These are phyloP conservation scores for Trichoderma parareesei DNA, from an alignment of 495 filamentous ascomycete genomes.

Conservation along the genomic window DNA sequence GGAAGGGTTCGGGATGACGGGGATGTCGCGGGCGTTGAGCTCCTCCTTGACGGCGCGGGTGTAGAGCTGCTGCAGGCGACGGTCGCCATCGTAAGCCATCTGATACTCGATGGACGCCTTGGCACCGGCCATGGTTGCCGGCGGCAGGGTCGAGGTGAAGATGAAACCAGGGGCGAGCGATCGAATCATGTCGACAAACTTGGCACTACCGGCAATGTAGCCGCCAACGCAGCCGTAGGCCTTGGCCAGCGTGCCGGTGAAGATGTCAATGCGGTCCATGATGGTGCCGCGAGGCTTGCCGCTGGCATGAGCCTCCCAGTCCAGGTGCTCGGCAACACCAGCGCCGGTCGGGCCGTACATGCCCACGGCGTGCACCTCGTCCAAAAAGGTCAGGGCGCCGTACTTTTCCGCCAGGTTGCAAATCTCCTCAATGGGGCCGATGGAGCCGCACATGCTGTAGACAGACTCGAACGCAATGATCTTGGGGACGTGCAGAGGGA, in stretches of 20 bases:
- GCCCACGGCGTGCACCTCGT: conserved; percentile 96
- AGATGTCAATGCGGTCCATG: conserved; percentile 94
- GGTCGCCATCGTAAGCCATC: conserved; percentile 67
- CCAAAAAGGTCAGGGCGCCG: conserved; percentile 92
- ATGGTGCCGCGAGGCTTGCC: conserved; percentile 72
- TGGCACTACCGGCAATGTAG: conserved; percentile 86
- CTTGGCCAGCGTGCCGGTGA: conserved; percentile 94
- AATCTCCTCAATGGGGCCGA: conserved; percentile 91
- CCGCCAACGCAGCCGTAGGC: conserved; percentile 97
- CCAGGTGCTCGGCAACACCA: conserved; percentile 93
- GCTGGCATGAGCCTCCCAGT: conserved; percentile 69
- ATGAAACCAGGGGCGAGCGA: conserved; percentile 97
- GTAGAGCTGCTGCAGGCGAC: conserved; percentile 87
- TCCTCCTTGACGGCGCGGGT: conserved; percentile 84
- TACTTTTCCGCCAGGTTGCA: conserved; percentile 96
- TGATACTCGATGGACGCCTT: conserved; percentile 90
- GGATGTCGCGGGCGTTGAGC: conserved; percentile 69
- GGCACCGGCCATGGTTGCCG: conserved; percentile 94
- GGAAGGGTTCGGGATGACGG: conserved; percentile 95
- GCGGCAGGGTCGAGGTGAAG: conserved; percentile 94
- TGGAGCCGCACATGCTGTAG: conserved; percentile 97
- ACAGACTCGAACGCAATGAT: conserved; percentile 98
- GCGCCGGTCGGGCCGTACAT: conserved; percentile 98
- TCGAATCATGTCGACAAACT: conserved; percentile 89
- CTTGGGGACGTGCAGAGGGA: conserved; percentile 79